Evolutionary conservation across 2,329 filamentous ascomycete species (phyloP).

Genomic region (Didymella pinodella): DNA sequence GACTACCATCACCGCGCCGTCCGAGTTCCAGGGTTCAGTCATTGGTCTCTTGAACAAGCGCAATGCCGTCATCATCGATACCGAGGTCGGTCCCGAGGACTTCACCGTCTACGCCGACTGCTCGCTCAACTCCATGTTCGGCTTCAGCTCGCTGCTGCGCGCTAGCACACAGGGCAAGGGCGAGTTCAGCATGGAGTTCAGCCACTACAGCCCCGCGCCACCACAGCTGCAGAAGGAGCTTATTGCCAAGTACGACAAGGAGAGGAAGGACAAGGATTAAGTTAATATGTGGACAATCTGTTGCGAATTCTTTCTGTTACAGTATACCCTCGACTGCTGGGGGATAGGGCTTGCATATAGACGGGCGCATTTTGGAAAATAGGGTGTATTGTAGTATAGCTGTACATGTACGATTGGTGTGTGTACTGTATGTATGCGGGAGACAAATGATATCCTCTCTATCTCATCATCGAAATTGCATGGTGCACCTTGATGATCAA

Average conservation of each 20-base stretch:
- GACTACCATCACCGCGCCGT: constrained; percentile 92
- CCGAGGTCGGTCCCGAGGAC: constrained; percentile 91
- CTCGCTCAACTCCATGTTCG: constrained; percentile 96
- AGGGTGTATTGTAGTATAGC: constrained; percentile 17
- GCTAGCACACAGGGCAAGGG: constrained; percentile 98
- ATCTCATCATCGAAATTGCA: background rate
- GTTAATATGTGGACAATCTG: constrained; percentile 29
- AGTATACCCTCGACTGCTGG: constrained; percentile 7
- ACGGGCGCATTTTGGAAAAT: constrained; percentile 28
- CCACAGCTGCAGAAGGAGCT: constrained; percentile 86
- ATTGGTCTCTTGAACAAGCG: constrained; percentile 97
- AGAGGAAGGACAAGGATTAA: constrained; percentile 70
- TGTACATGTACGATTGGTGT: constrained; percentile 32
- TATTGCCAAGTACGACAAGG: constrained; percentile 72
- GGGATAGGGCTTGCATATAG: constrained; percentile 32
- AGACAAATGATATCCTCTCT: constrained; percentile 29
- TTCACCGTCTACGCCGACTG: constrained; percentile 93
- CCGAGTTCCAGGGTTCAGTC: constrained; percentile 97
- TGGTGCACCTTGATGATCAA: constrained; percentile 2
- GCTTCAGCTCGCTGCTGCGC: constrained; percentile 88
- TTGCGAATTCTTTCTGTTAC: constrained; percentile 9
- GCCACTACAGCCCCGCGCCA: constrained; percentile 88
- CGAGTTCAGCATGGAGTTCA: constrained; percentile 99
- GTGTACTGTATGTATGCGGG: constrained; percentile 10
- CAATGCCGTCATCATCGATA: constrained; percentile 92